A percentile compares a stretch with the other conserved stretches of the same genome.
Evolutionary conservation across 2,329 filamentous ascomycete genomes (phyloP).

Genomic region (Arachnopeziza araneosa): DNA sequence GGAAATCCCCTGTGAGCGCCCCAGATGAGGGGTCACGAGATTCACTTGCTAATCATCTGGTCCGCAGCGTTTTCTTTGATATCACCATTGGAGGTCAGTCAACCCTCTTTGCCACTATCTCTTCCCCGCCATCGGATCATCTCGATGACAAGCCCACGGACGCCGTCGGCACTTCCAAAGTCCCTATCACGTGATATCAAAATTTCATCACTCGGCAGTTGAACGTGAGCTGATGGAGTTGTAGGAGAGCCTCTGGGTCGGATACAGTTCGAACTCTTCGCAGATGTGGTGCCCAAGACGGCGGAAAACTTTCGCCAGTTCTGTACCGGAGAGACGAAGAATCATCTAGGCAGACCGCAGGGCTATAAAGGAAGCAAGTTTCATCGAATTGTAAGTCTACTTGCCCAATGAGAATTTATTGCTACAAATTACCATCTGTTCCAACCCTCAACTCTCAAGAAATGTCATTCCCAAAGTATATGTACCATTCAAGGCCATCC

Average conservation of each 20-base stretch:
- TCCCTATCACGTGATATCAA: conserved; percentile 23
- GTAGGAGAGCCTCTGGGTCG: conserved; percentile 82
- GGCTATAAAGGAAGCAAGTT: conserved; percentile 96
- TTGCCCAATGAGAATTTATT: not conserved
- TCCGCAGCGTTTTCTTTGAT: conserved; percentile 53
- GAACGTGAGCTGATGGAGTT: not conserved
- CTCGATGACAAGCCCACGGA: not conserved
- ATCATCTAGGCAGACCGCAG: conserved; percentile 68
- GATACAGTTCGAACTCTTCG: conserved; percentile 87
- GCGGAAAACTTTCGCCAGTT: conserved; percentile 97
- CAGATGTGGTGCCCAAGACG: conserved; percentile 76
- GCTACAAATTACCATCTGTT: not conserved
- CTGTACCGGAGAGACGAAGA: conserved; percentile 89
- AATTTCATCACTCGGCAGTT: not conserved
- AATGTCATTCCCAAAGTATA: not conserved
- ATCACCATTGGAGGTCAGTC: conserved; percentile 69
- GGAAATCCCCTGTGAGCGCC: conserved; percentile 40
- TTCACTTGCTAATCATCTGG: not conserved
- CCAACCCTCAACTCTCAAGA: not conserved
- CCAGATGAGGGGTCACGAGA: conserved; percentile 12
- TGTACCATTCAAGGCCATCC: too few relatives aligned
- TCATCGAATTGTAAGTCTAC: conserved; percentile 72
- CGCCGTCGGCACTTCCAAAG: not conserved
- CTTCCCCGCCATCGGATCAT: not conserved
- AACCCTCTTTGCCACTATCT: conserved; percentile 5